Base-by-base conservation (phyloP, 495 filamentous ascomycete genomes). In the Cairneyella variabilis region DNA sequence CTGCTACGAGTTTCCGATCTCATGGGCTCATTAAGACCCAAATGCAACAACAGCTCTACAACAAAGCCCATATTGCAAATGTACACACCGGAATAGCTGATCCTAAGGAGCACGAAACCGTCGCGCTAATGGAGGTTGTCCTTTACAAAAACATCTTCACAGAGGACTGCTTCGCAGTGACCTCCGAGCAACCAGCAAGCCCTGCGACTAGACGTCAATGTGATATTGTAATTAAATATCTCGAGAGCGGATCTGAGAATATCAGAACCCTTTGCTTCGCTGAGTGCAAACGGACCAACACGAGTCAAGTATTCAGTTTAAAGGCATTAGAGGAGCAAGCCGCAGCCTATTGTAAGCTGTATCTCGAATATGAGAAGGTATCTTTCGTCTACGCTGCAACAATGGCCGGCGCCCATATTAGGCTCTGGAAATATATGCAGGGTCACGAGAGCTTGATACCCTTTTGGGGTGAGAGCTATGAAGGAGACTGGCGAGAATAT, bases 381-480 rank as follows among this genome's bases (percentile, higher is more conserved):
- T 3, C 17, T 5, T 49, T 49, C 23, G 32, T 49, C 11, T 49
- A 49, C 18, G 32, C 20, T 38, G 16, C 32, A 4, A 49, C 32
- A 49, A 49, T 49, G 32, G 47, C 47, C 23, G 32, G 47, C 5
- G 32, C 47, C 17, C 32, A 49, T 25, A 38, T 49, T 25, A 37
- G 47, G 30, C 30, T 49, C 11, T 49, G 32, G 32, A 49, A 8
- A 38, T 49, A 25, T 23, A 5, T 9, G 17, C 17, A 17, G 3
- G 28, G 20, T 22, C 3, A 37, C 5, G 47, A 49, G 2, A 12
- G 17, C 17, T 39, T 36, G 17, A 38, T 12, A 17, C 28, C 17
- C 18, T 22, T 49, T 17, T 49, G 47, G 47, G 32, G 32, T 39
- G 12, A 22, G 14, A 22, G 12, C 12, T 3, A 20, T 21, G 12